Evolutionary conservation across 2,329 filamentous ascomycete species (phyloP), one percentile per base, ranked within the genome.

Genomic region (Aspergillus sp.): DNA sequence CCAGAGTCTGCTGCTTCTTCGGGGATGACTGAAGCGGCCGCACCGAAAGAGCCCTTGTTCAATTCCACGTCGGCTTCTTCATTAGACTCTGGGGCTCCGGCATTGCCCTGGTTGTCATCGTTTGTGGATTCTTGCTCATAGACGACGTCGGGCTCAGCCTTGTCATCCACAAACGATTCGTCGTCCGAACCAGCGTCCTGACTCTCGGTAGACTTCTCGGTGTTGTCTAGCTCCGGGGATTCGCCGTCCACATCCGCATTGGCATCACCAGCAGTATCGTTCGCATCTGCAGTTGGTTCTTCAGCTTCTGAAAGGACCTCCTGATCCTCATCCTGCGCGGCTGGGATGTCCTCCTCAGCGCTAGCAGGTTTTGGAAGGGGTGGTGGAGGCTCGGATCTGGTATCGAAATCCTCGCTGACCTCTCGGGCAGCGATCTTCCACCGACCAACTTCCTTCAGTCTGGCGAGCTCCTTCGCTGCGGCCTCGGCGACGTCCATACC

Each of bases 371-470:
- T 69, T 6, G 67, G 69, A 41, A 65, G 66, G 33, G 63, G 60
- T n/a, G 66, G 75, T 35, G 62, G 78, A 67, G 68, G 41, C 14
- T 67, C 70, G 15, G 78, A 78, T 51, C 87, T 87, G 46, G 84
- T 86, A 48, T 89, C 87, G 68, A 96, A 98, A 70, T 96, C 87
- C 52, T 95, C 87, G 12, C 85, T 88, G 2, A 83, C 78, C 71
- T 98, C 93, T 37, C 82, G 78, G 7, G 90, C 87, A 39, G 82
- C 81, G 41, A 96, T 84, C 78, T 98, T 98, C 88, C 89, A 96
- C 59, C 82, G 83, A 7, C 89, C 90, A 57, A 95, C 89, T 62
- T 93, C 87, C 82, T 95, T 96, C 33, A 99, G 80, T 43, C 88
- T 83, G 35, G 82, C 82, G 25, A 99, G 82, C 71, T 98, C 91